Evolutionary conservation across 768 basidiomycete species (phyloP).

Genomic region (Dentipellis sp.): DNA sequence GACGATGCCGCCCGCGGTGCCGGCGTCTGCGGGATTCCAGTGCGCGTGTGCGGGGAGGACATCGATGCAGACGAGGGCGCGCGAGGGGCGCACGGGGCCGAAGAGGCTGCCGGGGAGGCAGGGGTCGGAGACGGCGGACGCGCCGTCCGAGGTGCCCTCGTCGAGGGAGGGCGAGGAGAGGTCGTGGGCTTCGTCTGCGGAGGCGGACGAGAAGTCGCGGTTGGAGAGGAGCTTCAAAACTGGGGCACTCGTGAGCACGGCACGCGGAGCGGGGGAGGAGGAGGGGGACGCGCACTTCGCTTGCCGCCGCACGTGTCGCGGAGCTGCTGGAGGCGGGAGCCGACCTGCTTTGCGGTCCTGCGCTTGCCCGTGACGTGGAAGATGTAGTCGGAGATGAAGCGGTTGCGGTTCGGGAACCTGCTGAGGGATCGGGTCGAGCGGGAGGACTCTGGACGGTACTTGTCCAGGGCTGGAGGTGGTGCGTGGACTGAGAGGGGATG

Average conservation of each 20-base stretch:
- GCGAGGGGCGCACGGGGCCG: slow-evolving; percentile 29
- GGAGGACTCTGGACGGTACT: slow-evolving; percentile 64
- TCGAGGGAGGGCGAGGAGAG: slow-evolving; percentile 9
- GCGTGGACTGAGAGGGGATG: neutral
- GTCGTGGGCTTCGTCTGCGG: slow-evolving; percentile 3
- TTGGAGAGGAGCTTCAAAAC: slow-evolving; percentile 16
- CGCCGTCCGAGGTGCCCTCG: slow-evolving; percentile 7
- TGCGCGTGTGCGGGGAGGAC: slow-evolving; percentile 9
- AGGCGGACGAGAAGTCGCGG: slow-evolving; percentile 8
- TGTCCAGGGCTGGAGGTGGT: slow-evolving; percentile 44
- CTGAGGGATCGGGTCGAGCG: slow-evolving; percentile 65
- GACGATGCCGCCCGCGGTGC: slow-evolving; percentile 9
- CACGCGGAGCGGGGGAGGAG: slow-evolving; percentile 10
- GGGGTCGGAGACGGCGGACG: slow-evolving; percentile 10
- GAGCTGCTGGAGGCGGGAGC: slow-evolving; percentile 71
- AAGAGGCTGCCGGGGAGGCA: slow-evolving; percentile 10
- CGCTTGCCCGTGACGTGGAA: slow-evolving; percentile 57
- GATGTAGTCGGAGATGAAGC: slow-evolving; percentile 75
- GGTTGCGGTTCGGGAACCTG: slow-evolving; percentile 70
- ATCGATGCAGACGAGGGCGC: slow-evolving; percentile 18
- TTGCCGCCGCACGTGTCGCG: slow-evolving; percentile 68
- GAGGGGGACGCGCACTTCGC: slow-evolving; percentile 40
- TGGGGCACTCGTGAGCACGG: slow-evolving; percentile 8
- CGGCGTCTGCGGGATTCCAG: slow-evolving; percentile 14
- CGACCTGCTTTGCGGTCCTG: slow-evolving; percentile 72